These are phyloP conservation scores for Suillus tomentosus DNA, from an alignment of 768 basidiomycete genomes.

Conservation along the genomic window DNA sequence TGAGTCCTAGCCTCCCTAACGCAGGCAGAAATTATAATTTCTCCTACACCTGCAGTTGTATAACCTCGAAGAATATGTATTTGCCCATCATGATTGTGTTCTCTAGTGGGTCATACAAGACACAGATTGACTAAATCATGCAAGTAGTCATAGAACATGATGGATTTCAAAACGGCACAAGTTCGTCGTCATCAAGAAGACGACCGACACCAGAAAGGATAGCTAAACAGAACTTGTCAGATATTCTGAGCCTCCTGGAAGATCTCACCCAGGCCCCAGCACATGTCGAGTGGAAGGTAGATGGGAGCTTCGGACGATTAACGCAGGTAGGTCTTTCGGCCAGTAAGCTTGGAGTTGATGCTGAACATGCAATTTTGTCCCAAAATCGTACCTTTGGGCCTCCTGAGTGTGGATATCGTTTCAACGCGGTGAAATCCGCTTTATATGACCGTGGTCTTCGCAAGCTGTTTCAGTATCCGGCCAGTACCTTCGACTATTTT, in stretches of 20 bases:
- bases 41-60: background rate
- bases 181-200: constrained; percentile 39
- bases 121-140: constrained; percentile 46
- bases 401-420: constrained; percentile 30
- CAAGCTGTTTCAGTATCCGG: constrained; percentile 30
- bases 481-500: background rate
- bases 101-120: constrained; percentile 46
- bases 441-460: constrained; percentile 23
- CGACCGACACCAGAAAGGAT: background rate
- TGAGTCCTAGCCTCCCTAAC: constrained; percentile 43
- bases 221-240: constrained; percentile 16
- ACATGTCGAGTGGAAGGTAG: constrained; percentile 57
- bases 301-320: constrained; percentile 66
- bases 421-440: constrained; percentile 51
- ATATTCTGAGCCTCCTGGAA: constrained; percentile 3
- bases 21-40: constrained; percentile 25
- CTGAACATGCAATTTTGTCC: constrained; percentile 66
- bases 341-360: constrained; percentile 54
- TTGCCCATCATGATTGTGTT: constrained; percentile 24
- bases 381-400: constrained; percentile 26
- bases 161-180: constrained; percentile 55
- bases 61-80: background rate
- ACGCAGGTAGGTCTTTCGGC: constrained; percentile 52
- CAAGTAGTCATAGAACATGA: constrained; percentile 43
- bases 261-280: constrained; percentile 23